A percentile compares a stretch with the other conserved stretches of the same genome.
Conservation (phyloP, 2,329 filamentous ascomycete species). For the Zasmidium citrigriseum region DNA sequence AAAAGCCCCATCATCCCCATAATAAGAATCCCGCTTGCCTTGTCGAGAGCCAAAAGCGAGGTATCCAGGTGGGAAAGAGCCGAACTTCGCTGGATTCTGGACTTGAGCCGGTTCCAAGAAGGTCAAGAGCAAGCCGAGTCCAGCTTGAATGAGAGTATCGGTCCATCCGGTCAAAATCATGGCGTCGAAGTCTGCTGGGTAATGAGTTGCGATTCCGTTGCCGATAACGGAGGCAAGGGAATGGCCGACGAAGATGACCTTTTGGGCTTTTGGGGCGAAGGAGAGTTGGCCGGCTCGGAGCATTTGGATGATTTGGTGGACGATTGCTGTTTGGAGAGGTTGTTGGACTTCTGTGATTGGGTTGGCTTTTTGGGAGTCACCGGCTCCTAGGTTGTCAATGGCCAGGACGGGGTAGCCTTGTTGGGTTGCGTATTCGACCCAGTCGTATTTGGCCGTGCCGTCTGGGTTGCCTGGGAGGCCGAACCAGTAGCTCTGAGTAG, state of each 20-base stretch:
- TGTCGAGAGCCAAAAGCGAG: conserved; percentile 18
- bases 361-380: conserved; percentile 18
- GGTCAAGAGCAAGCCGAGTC: conserved; percentile 14
- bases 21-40: conserved; percentile 20
- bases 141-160: conserved; percentile 16
- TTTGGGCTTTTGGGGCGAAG: conserved; percentile 10
- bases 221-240: conserved; percentile 17
- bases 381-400: conserved; percentile 21
- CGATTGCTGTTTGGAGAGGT: conserved; percentile 19
- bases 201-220: conserved; percentile 20
- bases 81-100: conserved; percentile 19
- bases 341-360: conserved; percentile 20
- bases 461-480: conserved; percentile 19
- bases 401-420: conserved; percentile 23
- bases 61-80: conserved; percentile 17
- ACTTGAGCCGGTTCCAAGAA: conserved; percentile 17
- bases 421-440: conserved; percentile 16
- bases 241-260: conserved; percentile 21
- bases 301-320: conserved; percentile 16
- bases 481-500: conserved; percentile 20
- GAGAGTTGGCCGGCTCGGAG: conserved; percentile 14
- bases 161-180: conserved; percentile 22
- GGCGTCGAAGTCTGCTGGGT: conserved; percentile 22
- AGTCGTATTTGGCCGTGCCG: conserved; percentile 16
- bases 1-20: conserved; percentile 17